Conservation (phyloP, 2,329 filamentous ascomycete species). For the Colletotrichum chrysophilum region DNA sequence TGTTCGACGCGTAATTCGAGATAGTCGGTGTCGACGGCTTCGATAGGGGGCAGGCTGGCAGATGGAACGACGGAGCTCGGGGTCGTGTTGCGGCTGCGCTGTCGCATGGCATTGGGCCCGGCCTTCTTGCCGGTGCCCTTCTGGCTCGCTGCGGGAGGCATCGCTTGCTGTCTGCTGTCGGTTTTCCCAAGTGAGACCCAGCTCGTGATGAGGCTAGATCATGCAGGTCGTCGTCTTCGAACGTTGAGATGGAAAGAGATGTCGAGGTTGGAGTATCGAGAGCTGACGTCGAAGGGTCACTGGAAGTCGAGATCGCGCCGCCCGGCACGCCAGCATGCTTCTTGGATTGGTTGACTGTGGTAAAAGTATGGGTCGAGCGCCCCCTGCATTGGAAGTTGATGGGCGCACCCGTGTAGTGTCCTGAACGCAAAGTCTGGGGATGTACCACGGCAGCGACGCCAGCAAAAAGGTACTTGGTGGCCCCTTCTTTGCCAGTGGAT, state of each 20-base stretch:
- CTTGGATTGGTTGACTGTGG: conserved; percentile 14
- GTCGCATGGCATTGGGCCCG: conserved; percentile 64
- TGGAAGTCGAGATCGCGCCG: conserved; percentile 12
- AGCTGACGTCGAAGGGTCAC: conserved; percentile 4
- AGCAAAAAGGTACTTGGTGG: not conserved
- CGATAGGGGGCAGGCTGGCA: conserved; percentile 59
- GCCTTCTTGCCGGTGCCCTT: conserved; percentile 72
- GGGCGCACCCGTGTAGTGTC: not conserved
- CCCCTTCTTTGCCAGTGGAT: not conserved
- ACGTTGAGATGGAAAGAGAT: conserved; percentile 5
- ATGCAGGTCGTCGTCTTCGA: conserved; percentile 5
- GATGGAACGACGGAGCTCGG: conserved; percentile 61
- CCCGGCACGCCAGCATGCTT: conserved; percentile 11
- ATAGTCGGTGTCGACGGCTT: conserved; percentile 66
- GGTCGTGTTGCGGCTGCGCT: conserved; percentile 79
- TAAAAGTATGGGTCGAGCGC: conserved; percentile 12
- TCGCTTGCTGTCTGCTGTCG: conserved; percentile 29
- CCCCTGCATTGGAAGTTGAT: not conserved
- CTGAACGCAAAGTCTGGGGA: conserved; percentile 3
- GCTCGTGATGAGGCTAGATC: not conserved
- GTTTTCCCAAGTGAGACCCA: not conserved
- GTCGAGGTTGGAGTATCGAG: not conserved
- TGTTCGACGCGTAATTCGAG: conserved; percentile 67
- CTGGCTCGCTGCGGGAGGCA: conserved; percentile 65
- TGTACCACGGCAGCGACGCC: not conserved